Evolutionary conservation across 2,329 filamentous ascomycete genomes (phyloP).

Genomic region (Aspergillus fumigatiaffinis): DNA sequence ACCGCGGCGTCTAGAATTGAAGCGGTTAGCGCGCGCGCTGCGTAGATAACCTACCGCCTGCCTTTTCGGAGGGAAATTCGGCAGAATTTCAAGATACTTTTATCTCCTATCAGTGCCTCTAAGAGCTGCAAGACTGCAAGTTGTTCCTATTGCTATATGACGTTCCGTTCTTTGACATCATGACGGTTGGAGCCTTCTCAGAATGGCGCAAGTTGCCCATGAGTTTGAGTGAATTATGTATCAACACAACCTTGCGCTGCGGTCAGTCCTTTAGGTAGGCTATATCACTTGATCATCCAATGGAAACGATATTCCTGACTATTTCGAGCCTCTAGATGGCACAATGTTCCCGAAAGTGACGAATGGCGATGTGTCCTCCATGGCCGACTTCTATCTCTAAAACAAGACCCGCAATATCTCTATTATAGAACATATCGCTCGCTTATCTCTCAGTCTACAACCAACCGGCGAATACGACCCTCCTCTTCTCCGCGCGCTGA

Average conservation of each 20-base stretch:
- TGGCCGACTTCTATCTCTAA: slow-evolving; percentile 78
- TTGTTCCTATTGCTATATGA: not conserved
- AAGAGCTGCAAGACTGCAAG: not conserved
- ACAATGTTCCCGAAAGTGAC: slow-evolving; percentile 65
- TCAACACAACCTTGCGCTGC: slow-evolving; percentile 90
- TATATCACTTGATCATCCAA: not conserved
- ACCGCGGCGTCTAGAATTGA: slow-evolving; percentile 11
- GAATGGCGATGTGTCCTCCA: slow-evolving; percentile 89
- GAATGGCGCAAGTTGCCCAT: slow-evolving; percentile 88
- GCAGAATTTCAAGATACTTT: slow-evolving; percentile 19
- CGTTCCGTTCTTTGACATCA: slow-evolving; percentile 8
- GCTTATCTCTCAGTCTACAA: slow-evolving; percentile 5
- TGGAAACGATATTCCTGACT: not conserved
- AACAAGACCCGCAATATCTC: slow-evolving; percentile 73
- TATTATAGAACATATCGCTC: slow-evolving; percentile 71
- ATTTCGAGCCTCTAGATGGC: slow-evolving; percentile 61
- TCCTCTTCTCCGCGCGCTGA: not conserved
- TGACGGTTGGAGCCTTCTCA: slow-evolving; percentile 50
- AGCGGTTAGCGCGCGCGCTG: slow-evolving; percentile 18
- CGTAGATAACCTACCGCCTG: slow-evolving; percentile 25
- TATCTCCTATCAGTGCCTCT: slow-evolving; percentile 3
- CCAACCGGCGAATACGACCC: slow-evolving; percentile 22
- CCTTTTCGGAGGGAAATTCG: slow-evolving; percentile 1
- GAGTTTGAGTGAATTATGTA: slow-evolving; percentile 78
- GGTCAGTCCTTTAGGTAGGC: slow-evolving; percentile 80